Evolutionary conservation across 768 basidiomycete species (phyloP).

Genomic region (Termitomyces heimii): DNA sequence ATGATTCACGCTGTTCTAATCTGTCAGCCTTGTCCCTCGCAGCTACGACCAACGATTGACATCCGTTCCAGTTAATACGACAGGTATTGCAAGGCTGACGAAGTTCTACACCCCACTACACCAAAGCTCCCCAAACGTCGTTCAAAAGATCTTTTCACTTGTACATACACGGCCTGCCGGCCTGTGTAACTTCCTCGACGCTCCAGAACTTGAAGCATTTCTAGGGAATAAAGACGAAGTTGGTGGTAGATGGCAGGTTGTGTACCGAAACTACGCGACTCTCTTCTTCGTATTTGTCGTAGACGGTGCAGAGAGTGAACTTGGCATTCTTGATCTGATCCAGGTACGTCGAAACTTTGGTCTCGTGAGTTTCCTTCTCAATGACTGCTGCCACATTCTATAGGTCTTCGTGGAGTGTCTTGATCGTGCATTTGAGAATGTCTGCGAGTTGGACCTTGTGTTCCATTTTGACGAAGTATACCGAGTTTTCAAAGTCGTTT

Average conservation of each 20-base stretch:
- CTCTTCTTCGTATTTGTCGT: conserved; percentile 97
- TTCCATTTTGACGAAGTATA: conserved; percentile 97
- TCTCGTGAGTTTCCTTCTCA: neutral
- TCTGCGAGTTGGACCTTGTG: conserved; percentile 96
- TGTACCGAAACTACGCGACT: conserved; percentile 94
- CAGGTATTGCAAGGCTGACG: conserved; percentile 76
- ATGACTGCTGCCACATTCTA: neutral
- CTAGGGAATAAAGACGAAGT: conserved; percentile 50
- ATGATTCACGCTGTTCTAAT: conserved; percentile 89
- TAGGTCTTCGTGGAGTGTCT: conserved; percentile 97
- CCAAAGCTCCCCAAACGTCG: conserved; percentile 58
- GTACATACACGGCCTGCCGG: conserved; percentile 75
- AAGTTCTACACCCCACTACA: conserved; percentile 87
- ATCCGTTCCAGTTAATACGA: conserved; percentile 73
- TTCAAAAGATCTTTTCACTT: conserved; percentile 87
- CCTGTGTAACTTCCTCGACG: conserved; percentile 96
- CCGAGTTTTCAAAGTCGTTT: neutral
- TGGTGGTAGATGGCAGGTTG: conserved; percentile 73
- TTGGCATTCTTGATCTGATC: conserved; percentile 93
- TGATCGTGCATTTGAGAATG: conserved; percentile 95
- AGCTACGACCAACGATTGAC: conserved; percentile 1
- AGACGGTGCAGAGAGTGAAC: conserved; percentile 92
- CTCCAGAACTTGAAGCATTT: conserved; percentile 76
- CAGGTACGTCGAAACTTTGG: conserved; percentile 49
- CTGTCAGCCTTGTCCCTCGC: conserved; percentile 41